Conservation (phyloP, 2,329 filamentous ascomycete species). For the Fusarium sp. region DNA sequence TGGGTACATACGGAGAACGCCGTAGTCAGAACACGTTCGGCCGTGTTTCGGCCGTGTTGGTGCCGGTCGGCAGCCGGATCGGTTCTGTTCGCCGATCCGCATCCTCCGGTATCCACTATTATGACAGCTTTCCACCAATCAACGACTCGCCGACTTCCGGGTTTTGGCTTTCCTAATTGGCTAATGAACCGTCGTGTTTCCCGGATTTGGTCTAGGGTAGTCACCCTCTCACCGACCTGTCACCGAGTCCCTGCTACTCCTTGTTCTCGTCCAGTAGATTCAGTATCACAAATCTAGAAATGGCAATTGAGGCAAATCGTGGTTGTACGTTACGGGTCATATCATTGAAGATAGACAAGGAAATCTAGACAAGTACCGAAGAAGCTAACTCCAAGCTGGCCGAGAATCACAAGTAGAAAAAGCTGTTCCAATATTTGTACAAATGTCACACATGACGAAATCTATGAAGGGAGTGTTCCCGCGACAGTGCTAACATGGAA, state of each 20-base stretch:
- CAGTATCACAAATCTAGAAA: not conserved
- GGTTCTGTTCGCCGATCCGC: not conserved
- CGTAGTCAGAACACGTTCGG: not conserved
- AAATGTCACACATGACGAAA: rapidly evolving
- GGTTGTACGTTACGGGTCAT: not conserved
- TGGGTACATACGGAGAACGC: not conserved
- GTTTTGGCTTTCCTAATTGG: not conserved
- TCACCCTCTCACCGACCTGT: not conserved
- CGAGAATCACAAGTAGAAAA: not conserved
- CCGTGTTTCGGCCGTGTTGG: not conserved
- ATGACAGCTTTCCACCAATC: not conserved
- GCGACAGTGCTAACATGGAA: not conserved
- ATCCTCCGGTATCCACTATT: not conserved
- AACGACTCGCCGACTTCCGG: not conserved
- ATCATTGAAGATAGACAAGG: not conserved
- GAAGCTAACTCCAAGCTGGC: not conserved
- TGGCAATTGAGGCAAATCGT: not conserved
- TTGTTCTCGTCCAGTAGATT: not conserved
- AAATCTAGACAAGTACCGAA: not conserved
- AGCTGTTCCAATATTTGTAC: rapidly evolving
- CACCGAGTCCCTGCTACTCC: not conserved
- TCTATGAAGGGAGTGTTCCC: not conserved
- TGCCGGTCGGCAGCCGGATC: not conserved
- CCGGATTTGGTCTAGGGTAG: not conserved
- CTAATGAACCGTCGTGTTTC: not conserved